Conservation (phyloP, 768 basidiomycete species). For the Phaffia tasmanica region DNA sequence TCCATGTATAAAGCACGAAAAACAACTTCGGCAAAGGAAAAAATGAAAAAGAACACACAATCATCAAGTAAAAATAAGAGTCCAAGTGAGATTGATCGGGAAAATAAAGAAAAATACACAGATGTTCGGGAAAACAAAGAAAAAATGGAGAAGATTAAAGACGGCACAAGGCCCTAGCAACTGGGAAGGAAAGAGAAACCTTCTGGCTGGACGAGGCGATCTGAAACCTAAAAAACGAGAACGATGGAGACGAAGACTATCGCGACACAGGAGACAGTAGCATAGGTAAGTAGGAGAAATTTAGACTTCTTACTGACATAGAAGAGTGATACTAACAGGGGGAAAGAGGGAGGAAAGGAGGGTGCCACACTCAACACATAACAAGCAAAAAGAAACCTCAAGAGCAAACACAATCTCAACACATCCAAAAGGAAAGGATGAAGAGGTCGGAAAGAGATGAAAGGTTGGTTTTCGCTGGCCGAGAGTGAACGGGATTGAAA, state of each 20-base stretch:
- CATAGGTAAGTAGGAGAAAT: neutral
- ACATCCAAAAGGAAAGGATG: neutral
- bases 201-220: constrained; percentile 14
- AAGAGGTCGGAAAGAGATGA: neutral
- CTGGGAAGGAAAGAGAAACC: constrained; percentile 8
- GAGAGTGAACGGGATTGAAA: neutral
- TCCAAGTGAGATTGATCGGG: too few species aligned
- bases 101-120: too few species aligned
- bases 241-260: neutral
- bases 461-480: neutral
- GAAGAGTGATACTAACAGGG: too few species aligned
- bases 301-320: neutral
- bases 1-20: too few species aligned
- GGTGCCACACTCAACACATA: neutral
- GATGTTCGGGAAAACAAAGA: neutral
- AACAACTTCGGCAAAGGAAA: too few species aligned
- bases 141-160: neutral
- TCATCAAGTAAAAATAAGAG: too few species aligned
- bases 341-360: neutral
- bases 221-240: neutral
- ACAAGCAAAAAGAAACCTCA: constrained; percentile 3
- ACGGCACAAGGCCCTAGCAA: constrained; percentile 23
- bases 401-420: neutral
- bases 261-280: neutral
- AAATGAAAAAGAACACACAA: too few species aligned